phyloP scores from a whole-genome alignment of 495 filamentous ascomycete species.

The Neurospora hispaniola region DNA sequence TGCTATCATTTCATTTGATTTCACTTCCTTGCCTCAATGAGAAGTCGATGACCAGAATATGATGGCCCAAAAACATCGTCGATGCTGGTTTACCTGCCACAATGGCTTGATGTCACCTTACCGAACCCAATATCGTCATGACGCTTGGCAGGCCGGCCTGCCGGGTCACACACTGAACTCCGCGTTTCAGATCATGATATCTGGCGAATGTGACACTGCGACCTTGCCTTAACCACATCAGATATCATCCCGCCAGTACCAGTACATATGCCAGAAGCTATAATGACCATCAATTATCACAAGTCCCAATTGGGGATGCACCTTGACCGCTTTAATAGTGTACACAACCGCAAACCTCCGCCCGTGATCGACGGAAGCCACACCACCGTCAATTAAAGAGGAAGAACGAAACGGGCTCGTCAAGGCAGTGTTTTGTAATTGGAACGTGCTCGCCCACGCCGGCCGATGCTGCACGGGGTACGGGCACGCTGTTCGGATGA shows the following conservation, averaged over 20 bases:
- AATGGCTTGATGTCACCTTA: neutral
- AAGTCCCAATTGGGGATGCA: neutral
- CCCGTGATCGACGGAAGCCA: neutral
- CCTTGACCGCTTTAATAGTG: too few relatives aligned
- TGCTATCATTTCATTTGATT: too few relatives aligned
- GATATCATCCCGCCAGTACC: neutral
- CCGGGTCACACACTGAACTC: neutral
- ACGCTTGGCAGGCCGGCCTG: neutral
- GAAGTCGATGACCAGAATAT: neutral
- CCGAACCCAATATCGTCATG: neutral
- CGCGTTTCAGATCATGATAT: neutral
- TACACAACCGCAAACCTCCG: neutral
- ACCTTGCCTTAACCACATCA: neutral
- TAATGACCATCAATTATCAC: neutral
- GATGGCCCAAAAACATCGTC: neutral
- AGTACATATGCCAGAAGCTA: neutral
- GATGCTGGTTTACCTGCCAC: neutral
- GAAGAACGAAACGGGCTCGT: neutral
- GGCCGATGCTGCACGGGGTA: neutral
- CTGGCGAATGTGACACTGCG: neutral
- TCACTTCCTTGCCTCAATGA: too few relatives aligned
- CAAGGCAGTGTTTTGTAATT: neutral
- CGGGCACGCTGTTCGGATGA: neutral
- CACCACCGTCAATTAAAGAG: neutral
- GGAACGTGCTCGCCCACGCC: neutral